Percentiles rank a stretch among this genome's conserved stretches.
Conservation (phyloP, 1,139 yeast genomes). For the Candida albicans region DNA sequence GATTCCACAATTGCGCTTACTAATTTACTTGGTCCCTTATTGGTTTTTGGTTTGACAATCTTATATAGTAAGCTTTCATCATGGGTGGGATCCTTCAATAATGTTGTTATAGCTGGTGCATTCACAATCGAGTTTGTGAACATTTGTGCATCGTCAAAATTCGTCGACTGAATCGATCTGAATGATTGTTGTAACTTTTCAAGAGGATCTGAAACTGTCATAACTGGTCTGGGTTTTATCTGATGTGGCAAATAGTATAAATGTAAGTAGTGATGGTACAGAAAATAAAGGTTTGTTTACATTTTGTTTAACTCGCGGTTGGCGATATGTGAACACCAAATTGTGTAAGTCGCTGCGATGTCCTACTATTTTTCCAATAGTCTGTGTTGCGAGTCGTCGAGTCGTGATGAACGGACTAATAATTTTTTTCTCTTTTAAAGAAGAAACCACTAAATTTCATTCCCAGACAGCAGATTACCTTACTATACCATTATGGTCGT, state of each 20-base stretch:
- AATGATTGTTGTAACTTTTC: conserved; percentile 25
- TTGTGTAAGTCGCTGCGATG: conserved; percentile 1
- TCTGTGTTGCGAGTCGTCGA: conserved; percentile 2
- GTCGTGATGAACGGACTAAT: neutral
- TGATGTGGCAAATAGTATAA: no score
- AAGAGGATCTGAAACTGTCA: conserved; percentile 26
- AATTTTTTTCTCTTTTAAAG: neutral
- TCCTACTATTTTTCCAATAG: neutral
- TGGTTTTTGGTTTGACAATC: conserved; percentile 21
- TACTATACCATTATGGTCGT: conserved; percentile 23
- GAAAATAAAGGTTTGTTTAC: conserved; percentile 10
- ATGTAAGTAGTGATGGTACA: conserved; percentile 8
- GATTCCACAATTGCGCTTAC: neutral
- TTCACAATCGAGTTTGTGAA: conserved; percentile 64
- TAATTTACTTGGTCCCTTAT: neutral
- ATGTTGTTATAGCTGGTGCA: conserved; percentile 55
- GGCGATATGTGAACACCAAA: no score
- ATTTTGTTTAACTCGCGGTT: neutral
- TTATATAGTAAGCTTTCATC: conserved; percentile 54
- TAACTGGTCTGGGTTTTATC: conserved; percentile 9
- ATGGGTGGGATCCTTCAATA: conserved; percentile 59
- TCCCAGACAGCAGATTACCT: neutral
- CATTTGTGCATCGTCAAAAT: conserved; percentile 56
- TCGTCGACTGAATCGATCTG: conserved; percentile 25
- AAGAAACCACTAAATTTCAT: neutral